Evolutionary conservation across 495 filamentous ascomycete species (phyloP).

Genomic region (Neurospora sp.): DNA sequence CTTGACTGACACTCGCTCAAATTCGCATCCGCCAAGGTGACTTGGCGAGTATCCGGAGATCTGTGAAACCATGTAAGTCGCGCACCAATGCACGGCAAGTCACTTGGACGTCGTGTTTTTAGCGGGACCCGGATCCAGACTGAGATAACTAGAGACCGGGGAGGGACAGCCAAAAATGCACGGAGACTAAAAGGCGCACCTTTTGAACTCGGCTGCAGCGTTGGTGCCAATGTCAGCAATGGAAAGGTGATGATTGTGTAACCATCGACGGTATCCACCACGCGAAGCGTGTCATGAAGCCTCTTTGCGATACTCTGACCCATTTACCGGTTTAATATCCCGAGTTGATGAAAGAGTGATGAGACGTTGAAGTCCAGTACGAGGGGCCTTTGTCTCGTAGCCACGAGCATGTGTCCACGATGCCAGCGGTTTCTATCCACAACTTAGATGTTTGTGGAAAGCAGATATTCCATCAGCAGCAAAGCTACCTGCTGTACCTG

Average conservation of each 20-base stretch:
- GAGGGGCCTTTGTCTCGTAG: background rate
- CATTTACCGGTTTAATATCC: background rate
- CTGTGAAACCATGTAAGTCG: background rate
- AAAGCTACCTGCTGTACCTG: background rate
- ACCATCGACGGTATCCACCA: slow-evolving; percentile 7
- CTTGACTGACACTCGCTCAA: background rate
- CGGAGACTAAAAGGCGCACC: background rate
- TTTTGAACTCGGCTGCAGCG: background rate
- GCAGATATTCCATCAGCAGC: background rate
- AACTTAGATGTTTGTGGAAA: background rate
- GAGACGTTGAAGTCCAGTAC: background rate
- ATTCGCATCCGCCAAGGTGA: background rate
- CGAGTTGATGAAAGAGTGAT: background rate
- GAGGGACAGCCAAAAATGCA: background rate
- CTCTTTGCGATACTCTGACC: background rate
- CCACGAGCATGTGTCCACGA: background rate
- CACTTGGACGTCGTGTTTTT: background rate
- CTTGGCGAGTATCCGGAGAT: background rate
- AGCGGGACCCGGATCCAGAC: background rate
- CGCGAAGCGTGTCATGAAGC: background rate
- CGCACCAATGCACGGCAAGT: background rate
- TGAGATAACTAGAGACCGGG: background rate
- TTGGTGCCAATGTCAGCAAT: background rate
- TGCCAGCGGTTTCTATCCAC: background rate
- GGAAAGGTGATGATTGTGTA: slow-evolving; percentile 1